Evolutionary conservation across 108 stramenopile genomes (phyloP), one percentile per base, ranked within the genome.

Genomic region (Nitzschia inconspicua): DNA sequence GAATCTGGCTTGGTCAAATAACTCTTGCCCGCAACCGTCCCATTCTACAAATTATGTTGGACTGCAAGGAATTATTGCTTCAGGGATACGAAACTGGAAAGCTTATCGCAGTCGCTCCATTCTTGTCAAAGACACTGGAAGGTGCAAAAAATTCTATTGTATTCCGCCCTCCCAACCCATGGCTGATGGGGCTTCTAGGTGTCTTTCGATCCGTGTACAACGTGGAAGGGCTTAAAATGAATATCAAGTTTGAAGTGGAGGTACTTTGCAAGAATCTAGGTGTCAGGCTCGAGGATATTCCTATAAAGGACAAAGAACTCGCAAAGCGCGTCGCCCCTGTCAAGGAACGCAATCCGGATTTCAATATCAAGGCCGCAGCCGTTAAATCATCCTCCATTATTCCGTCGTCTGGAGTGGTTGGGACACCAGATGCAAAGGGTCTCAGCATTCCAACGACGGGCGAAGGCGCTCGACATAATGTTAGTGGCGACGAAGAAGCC

Each of bases 181-280:
- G 99, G 99, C 64, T 98, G 13, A 98, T 98, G 97, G 98, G 96
- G 19, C 73, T 99, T 44, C 62, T 99, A 31, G 78, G 95, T 32
- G 91, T 96, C 3, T 86, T 98, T 57, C 83, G 92, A 10, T 93
- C 97, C 7, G 70, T 96, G 16, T 97, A 97, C 82, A 84, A 91
- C 44, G 94, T 99, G 29, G 89, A 96, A 28, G 95, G 97, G 51
- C 82, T 99, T 63, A 98, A 98, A 75, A 95, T 98, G 90, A 99
- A 98, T 68, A 96, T 99, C 79, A 98, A 98, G 68, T 99, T 99
- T 58, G 99, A 98, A 70, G 90, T 99, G 30, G 97, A 98, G 74
- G 96, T 98, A 34, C 75, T 99, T 9, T 98, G 96, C 82, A 98
- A 98, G 79, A 95, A 96, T 69, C 72, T 99, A 29, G 87, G 88